Base-by-base conservation (phyloP, 139 green algal genomes). In the Tetradesmus lagerheimii region DNA sequence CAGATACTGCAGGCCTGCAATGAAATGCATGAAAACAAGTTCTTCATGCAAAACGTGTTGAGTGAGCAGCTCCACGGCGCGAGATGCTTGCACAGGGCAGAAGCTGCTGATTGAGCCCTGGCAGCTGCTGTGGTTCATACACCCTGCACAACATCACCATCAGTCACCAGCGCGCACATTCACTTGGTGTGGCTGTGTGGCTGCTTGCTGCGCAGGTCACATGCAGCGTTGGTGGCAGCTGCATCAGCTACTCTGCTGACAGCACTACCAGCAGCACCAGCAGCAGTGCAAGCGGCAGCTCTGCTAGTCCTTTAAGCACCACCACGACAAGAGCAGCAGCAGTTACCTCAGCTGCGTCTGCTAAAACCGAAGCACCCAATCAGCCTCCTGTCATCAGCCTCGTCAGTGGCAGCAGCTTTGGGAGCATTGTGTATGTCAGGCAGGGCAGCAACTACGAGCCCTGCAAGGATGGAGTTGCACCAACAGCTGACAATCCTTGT, bases 151-250 rank as follows among this genome's bases (percentile, higher is more conserved):
- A 38, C 29, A 78, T 34, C 4, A 38, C 11, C 6, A 9, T 25
- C 71, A 78, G 67, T 25, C 0, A 29, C 20, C 71, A 43, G 71
- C 34, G 39, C 0, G 14, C 2, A 8, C 11, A 37, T 25, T 39
- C 71, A 80, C 9, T 0, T 1, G 11, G 12, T 4, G 6, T 78
- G 66, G n/a, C 66, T 11, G 66, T 38, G 20, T 80, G 0, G 4
- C 57, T 81, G 18, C 20, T 43, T 43, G 41, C 34, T 81, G 37
- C 38, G 85, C 79, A 92, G 90, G 85, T 89, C 23, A 90, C 66
- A 27, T 93, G 90, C 75, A 93, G 90, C 41, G 20, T 27, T 2
- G 83, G 74, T 25, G 86, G 90, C n/a, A 39, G 78, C 3, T 93
- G 90, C 86, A 15, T 89, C 18, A 50, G 39, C 77, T 53, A 38